phyloP scores from a whole-genome alignment of 1,139 yeast genomes.

The Suhomyces yuchorum region DNA sequence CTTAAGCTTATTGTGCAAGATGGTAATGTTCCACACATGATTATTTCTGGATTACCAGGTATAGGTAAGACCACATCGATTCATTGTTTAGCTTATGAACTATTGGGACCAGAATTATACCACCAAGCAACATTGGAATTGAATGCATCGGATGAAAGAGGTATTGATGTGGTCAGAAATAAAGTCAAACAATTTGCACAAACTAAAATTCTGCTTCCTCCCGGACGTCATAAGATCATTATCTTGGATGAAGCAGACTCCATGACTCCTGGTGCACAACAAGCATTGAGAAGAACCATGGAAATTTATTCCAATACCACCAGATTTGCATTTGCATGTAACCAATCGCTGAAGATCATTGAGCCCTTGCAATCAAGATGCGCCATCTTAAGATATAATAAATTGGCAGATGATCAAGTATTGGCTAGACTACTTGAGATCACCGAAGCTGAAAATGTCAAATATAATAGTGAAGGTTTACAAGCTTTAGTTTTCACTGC shows the following conservation, averaged over 20 bases:
- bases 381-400: conserved; percentile 85
- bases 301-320: conserved; percentile 93
- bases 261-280: conserved; percentile 99
- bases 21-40: conserved; percentile 97
- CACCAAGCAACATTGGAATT: conserved; percentile 86
- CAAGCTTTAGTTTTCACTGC: conserved; percentile 95
- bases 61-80: conserved; percentile 96
- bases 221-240: conserved; percentile 75
- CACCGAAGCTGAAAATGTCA: conserved; percentile 66
- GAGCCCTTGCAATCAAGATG: conserved; percentile 97
- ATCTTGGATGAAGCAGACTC: conserved; percentile 95
- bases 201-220: conserved; percentile 65
- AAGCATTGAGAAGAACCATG: conserved; percentile 96
- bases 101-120: conserved; percentile 69
- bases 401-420: conserved; percentile 82
- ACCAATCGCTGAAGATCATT: conserved; percentile 88
- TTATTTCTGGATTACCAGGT: conserved; percentile 93
- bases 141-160: conserved; percentile 54
- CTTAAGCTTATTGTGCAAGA: conserved; percentile 82
- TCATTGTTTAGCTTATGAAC: conserved; percentile 83
- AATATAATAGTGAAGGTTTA: conserved; percentile 86
- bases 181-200: conserved; percentile 61
- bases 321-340: conserved; percentile 96
- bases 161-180: conserved; percentile 51
- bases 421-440: conserved; percentile 75